A percentile compares a stretch with the other conserved stretches of the same genome.
Conservation (phyloP, 176 grass and related monocot genomes). For the Zoysia pacifica region DNA sequence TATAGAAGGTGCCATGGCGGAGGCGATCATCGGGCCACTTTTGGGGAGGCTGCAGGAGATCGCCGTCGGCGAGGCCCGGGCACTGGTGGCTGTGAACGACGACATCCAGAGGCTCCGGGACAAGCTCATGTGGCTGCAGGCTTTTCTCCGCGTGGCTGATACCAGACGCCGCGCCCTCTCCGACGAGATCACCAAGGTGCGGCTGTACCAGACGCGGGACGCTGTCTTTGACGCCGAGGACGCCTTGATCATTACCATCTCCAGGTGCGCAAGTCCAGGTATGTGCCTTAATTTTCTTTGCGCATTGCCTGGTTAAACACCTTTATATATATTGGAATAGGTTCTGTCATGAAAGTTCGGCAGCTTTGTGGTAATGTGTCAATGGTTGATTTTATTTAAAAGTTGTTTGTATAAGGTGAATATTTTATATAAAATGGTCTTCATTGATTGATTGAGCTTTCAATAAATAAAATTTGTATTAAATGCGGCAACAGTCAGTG, state of each 20-base stretch:
- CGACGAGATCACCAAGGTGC: slow-evolving; percentile 23
- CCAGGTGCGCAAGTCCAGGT: background rate
- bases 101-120: slow-evolving; percentile 26
- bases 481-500: too few species aligned
- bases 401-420: too few species aligned
- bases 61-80: slow-evolving; percentile 6
- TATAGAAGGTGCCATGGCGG: background rate
- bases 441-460: too few species aligned
- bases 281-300: background rate
- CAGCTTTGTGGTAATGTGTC: background rate
- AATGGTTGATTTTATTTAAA: too few species aligned
- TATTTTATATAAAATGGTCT: too few species aligned
- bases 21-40: slow-evolving; percentile 30
- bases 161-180: slow-evolving; percentile 24
- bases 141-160: slow-evolving; percentile 42
- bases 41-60: slow-evolving; percentile 19
- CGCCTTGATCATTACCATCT: slow-evolving; percentile 35
- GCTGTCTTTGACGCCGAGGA: slow-evolving; percentile 44
- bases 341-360: background rate
- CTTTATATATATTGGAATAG: too few species aligned
- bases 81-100: slow-evolving; percentile 8
- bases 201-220: slow-evolving; percentile 36
- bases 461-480: too few species aligned
- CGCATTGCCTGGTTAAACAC: too few species aligned
- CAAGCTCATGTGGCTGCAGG: slow-evolving; percentile 49